Base-by-base conservation (phyloP, 768 basidiomycete species). In the Auricularia heimuer region DNA sequence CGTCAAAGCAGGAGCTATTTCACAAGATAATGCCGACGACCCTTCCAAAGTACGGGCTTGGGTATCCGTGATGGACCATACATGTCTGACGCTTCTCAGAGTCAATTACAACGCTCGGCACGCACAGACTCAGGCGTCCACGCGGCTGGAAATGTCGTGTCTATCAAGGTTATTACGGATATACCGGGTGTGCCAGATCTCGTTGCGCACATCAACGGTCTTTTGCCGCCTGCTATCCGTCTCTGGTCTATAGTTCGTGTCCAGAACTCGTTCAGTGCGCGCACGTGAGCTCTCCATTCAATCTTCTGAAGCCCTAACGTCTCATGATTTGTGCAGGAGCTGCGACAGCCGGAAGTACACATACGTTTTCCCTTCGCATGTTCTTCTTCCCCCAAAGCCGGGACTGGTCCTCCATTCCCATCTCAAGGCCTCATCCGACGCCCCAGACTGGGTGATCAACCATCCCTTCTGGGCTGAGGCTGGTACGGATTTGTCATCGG, bases 321-420 rank as follows among this genome's bases (percentile, higher is more conserved):
- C 56, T 65, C 51, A 35, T 65, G 33, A 16, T 6, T 34, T 62
- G n/a, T 68, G 60, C 75, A 94, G 92, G 66, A 80, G 86, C 2
- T 98, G 95, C 76, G 95, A 98, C 73, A 96, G 94, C 67, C 85
- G 96, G 66, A 93, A 94, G 74, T 99, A 99, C 77, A 97, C 95
- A 16, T 99, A 99, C 76, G 92, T 92, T 77, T 89, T 99, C 69
- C 97, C 97, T 0, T 87, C 92, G 1, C 97, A 98, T 75, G 81
- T 95, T 47, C 82, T 99, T 63, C 82, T 98, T 34, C 94, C 96
- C 1, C 94, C 97, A 0, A 89, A 87, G 72, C 91, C 92, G 3
- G 83, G 79, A 24, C 86, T 81, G 82, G 12, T 80, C 93, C 54
- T 68, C 60, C 24, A 67, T 60, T 8, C 4, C 75, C 81, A 68